Evolutionary conservation across 176 grass and related monocot genomes (phyloP), one percentile per base, ranked within the genome.

Genomic region (Oryza officinalis): DNA sequence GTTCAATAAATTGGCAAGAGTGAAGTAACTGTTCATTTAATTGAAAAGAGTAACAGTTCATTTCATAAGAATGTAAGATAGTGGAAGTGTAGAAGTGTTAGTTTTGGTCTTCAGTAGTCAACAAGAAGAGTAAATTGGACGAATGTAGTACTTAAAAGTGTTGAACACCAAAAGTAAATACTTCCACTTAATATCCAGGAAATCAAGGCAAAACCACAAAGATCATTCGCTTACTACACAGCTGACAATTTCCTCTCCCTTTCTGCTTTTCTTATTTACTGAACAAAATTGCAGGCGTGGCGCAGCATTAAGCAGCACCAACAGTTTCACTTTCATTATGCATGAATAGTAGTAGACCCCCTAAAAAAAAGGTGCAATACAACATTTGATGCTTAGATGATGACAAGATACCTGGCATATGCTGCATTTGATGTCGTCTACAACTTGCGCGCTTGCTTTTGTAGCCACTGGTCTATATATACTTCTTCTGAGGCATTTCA

Each of bases 351-450:
- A 64, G 13, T 3, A 57, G 52, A n/a, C 54, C 10, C 20, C 20
- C 8, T 38, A n/a, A n/a, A 59, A 4, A 4, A 59, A 23, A 10
- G 57, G 57, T 11, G 57, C 57, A 61, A 61, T 9, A 25, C 57
- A 61, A 61, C n/a, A 25, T 61, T n/a, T 10, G 1, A 10, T 25
- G 3, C n/a, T 22, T 57, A 61, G 22, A 61, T 61, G 66, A 33
- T 76, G 69, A 40, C 40, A 47, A 84, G 8, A 69, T 94, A 94
- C 95, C 95, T 93, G 92, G 41, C 95, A 97, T 81, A 97, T 89
- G 84, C 86, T 91, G 85, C 95, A 97, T 87, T 93, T 97, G 33
- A 71, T 84, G 50, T 89, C 90, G 84, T 86, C 92, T 50, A 81
- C 30, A 15, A 43, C 28, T 41, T 40, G 70, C 60, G 37, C 59